Base-by-base conservation (phyloP, 257 asterid genomes). In the Verbascum thapsus region DNA sequence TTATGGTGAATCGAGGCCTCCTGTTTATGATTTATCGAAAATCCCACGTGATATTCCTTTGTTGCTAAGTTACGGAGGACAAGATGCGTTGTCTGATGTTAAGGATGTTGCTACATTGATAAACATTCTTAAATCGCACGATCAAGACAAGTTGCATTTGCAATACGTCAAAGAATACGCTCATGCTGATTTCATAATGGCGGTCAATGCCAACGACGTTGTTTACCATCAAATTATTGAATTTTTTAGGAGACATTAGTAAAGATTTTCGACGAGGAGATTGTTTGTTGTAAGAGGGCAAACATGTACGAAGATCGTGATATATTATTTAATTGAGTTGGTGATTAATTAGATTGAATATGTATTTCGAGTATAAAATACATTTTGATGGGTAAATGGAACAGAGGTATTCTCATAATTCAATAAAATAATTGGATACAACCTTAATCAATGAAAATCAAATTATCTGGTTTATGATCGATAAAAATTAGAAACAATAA, bases 101-200 rank as follows among this genome's bases (percentile, higher is more conserved):
- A 53, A 18, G 47, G 97, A 90, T 59, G 91, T 90, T 0, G 50
- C 19, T 8, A 54, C 20, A 6, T 52, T 90, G 48, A 85, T 87
- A 1, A 74, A 78, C 6, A 13, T 6, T 41, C 78, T 90, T 38
- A 76, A 74, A 53, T 13, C 23, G 0, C 82, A 76, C 53, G 56
- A 72, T 16, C 20, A 30, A 16, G 70, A 61, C 39, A 89, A 85
- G 70, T 64, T 88, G 10, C 76, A 82, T 8, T 83, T 83, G 40
- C 85, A 79, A 42, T 83, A 57, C 41, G 45, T 90, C 60, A 41
- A 81, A 42, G 58, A 81, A 0, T 90, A 69, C 61, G 95, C 84
- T 8, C 96, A 88, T 77, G 84, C 73, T 2, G 95, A 90, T 67
- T 90, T 90, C 64, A 68, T 89, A 2, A 62, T 82, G 76, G 84